A percentile compares a stretch with the other conserved stretches of the same genome.
Conservation (phyloP, 129 eudicot genomes). For the Pseudognaphalium luteoalbum region DNA sequence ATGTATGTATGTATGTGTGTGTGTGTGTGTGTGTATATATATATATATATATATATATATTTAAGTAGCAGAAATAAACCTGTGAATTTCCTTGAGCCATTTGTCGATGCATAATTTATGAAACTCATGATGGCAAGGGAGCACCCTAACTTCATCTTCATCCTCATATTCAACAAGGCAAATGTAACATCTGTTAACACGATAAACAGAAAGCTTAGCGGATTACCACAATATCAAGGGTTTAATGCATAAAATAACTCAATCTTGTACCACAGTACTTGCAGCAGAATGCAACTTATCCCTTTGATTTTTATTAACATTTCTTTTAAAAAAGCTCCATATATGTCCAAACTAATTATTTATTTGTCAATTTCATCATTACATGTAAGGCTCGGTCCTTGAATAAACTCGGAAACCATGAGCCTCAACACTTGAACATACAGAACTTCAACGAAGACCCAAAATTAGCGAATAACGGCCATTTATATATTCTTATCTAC, state of each 20-base stretch:
- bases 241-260: background rate
- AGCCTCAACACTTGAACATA: background rate
- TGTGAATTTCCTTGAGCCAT: constrained; percentile 99
- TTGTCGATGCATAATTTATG: constrained; percentile 79
- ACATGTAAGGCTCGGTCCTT: background rate
- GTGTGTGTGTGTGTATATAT: no score
- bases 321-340: background rate
- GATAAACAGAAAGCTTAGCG: background rate
- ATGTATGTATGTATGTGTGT: no score
- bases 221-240: constrained; percentile 6
- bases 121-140: constrained; percentile 95
- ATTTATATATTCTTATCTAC: no score
- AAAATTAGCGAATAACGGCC: background rate
- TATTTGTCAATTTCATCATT: background rate
- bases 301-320: background rate
- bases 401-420: background rate
- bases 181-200: constrained; percentile 70
- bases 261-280: background rate
- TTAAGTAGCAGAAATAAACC: constrained; percentile 35
- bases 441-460: background rate
- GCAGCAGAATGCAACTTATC: background rate
- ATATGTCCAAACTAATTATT: background rate
- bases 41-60: no score
- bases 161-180: constrained; percentile 97
- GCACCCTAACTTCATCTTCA: constrained; percentile 72